Conservation (phyloP, 345 rosid genomes). For the Arabis alpina region DNA sequence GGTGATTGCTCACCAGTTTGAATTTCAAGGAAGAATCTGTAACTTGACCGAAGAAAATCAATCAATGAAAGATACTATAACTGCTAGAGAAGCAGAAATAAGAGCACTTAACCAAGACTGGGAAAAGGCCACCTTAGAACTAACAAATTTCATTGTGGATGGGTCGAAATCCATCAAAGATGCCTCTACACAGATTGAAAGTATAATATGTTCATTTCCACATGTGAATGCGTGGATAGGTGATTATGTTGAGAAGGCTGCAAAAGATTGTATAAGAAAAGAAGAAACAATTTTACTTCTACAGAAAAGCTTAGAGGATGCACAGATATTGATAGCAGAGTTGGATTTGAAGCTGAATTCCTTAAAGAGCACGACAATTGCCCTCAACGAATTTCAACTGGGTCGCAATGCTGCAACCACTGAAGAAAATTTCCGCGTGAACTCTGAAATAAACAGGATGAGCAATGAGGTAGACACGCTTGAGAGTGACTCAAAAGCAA, state of each 20-base stretch:
- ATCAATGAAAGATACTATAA: constrained; percentile 52
- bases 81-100: constrained; percentile 67
- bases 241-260: constrained; percentile 78
- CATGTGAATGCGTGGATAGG: constrained; percentile 59
- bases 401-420: constrained; percentile 43
- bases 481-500: constrained; percentile 44
- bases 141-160: constrained; percentile 76
- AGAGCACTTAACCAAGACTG: constrained; percentile 59
- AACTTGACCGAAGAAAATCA: constrained; percentile 58
- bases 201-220: constrained; percentile 72
- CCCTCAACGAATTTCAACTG: constrained; percentile 58
- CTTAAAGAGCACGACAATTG: constrained; percentile 71
- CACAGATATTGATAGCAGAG: constrained; percentile 67
- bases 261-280: constrained; percentile 73
- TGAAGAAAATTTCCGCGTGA: constrained; percentile 47
- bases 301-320: constrained; percentile 84
- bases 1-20: constrained; percentile 61
- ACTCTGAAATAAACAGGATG: constrained; percentile 50
- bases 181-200: constrained; percentile 72
- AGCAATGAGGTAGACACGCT: constrained; percentile 47
- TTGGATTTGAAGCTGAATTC: constrained; percentile 77
- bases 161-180: constrained; percentile 86
- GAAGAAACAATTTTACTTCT: constrained; percentile 75
- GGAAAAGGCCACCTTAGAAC: constrained; percentile 86
- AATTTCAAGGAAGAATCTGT: constrained; percentile 59